Evolutionary conservation across 768 basidiomycete species (phyloP).

Genomic region (Galerina sulciceps): DNA sequence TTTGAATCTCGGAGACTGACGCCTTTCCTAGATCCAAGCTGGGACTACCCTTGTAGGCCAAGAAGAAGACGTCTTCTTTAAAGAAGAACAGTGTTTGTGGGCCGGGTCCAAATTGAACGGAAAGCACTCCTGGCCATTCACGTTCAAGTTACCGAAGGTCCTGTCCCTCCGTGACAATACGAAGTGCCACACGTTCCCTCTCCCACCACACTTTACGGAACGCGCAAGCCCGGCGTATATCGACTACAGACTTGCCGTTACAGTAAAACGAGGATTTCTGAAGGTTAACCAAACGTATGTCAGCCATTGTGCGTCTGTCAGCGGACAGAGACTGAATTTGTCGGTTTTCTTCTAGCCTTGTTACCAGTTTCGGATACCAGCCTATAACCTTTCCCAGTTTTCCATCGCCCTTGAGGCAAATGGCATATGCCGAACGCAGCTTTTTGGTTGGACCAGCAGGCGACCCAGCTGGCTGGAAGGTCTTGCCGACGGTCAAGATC

Average conservation of each 20-base stretch:
- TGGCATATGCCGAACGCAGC: constrained; percentile 37
- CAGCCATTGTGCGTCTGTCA: not conserved
- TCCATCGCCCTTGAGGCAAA: constrained; percentile 36
- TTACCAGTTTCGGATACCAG: constrained; percentile 34
- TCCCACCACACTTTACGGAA: constrained; percentile 61
- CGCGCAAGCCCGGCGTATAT: constrained; percentile 58
- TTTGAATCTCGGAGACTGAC: not conserved
- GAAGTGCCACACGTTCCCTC: constrained; percentile 37
- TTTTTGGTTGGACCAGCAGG: constrained; percentile 36
- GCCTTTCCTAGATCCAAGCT: constrained; percentile 40
- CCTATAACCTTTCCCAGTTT: constrained; percentile 34
- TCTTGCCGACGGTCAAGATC: constrained; percentile 27
- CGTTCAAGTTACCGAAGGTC: constrained; percentile 47
- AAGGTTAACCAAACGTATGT: constrained; percentile 55
- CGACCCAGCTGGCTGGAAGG: constrained; percentile 44
- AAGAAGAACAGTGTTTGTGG: constrained; percentile 49
- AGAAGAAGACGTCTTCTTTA: constrained; percentile 53
- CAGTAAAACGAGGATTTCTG: constrained; percentile 50
- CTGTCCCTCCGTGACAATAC: constrained; percentile 40
- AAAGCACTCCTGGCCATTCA: constrained; percentile 52
- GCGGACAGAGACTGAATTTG: not conserved
- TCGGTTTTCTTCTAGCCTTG: constrained; percentile 23
- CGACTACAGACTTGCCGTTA: constrained; percentile 58
- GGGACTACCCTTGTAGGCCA: constrained; percentile 60
- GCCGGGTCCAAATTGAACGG: constrained; percentile 46